Evolutionary conservation across 805 yeast species (phyloP), one percentile per base, ranked within the genome.

Genomic region (Yarrowia yakushimensis): DNA sequence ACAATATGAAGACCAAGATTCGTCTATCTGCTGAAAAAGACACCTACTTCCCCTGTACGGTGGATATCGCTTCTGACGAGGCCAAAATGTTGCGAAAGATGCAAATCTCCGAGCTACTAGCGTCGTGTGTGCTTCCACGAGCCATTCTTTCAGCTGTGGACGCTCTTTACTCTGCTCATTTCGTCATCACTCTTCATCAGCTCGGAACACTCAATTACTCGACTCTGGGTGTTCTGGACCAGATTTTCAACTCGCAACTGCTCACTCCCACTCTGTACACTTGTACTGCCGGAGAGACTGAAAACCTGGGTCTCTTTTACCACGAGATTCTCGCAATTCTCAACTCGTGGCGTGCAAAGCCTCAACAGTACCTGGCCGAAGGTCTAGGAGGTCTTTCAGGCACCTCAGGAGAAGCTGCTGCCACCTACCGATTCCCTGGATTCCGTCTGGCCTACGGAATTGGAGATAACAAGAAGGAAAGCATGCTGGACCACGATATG

Each of bases 91-190:
- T 36, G 25, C 30, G 37, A 1, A 60, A 60, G 8, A 20, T 17
- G 23, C 41, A 31, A 18, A 65, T 64, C 34, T 61, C 60, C 25
- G 66, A 73, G 37, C 82, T 90, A 52, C 69, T 90, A 34, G 85
- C 86, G 65, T 71, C 73, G 60, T 90, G 97, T 72, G 67, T 90
- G 7, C 72, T 91, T 12, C 97, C 97, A 11, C 78, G 97, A 66
- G 80, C 85, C 3, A 72, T 87, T 1, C 90, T 87, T 66, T 88
- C 97, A 0, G 84, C 96, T 0, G 82, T 86, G 65, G 97, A 91
- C 74, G 96, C 97, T 0, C 77, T 87, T 0, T 92, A 76, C 70
- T 73, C 85, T 34, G 83, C 88, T 0, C 77, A 79, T 62, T 89
- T 91, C 69, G 65, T 90, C 9, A 79, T 83, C 63, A 74, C 78